These are phyloP conservation scores for Prunus yedoensis DNA, from an alignment of 331 rosid species.

Conservation along the genomic window DNA sequence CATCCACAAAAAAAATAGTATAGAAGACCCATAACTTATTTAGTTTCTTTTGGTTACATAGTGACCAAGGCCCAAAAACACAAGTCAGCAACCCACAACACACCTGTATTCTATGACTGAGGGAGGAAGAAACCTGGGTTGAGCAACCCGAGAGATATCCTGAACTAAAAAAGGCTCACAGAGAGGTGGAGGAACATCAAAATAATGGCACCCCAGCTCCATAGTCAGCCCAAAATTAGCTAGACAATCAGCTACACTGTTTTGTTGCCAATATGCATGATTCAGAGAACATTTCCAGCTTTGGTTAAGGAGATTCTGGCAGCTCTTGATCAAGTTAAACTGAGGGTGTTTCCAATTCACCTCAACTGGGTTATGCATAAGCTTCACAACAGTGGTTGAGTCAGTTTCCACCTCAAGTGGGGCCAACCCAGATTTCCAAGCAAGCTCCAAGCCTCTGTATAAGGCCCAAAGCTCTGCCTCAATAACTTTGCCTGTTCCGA, in stretches of 20 bases:
- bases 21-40: too few relatives aligned
- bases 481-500: too few relatives aligned
- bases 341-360: background rate
- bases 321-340: background rate
- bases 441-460: too few relatives aligned
- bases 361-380: background rate
- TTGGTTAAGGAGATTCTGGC: background rate
- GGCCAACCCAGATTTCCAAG: background rate
- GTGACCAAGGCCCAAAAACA: background rate
- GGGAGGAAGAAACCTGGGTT: background rate
- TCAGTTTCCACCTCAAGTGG: constrained; percentile 7
- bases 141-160: background rate
- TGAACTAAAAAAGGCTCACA: background rate
- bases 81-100: background rate
- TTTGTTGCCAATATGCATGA: constrained; percentile 1
- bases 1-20: background rate
- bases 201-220: constrained; percentile 4
- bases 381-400: background rate
- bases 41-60: too few relatives aligned
- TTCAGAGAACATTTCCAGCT: background rate
- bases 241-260: constrained; percentile 16
- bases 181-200: background rate
- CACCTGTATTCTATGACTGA: background rate
- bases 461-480: too few relatives aligned
- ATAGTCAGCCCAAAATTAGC: background rate